Conservation (phyloP, 1,284 basidiomycete genomes). For the Vanrija pseudolonga region DNA sequence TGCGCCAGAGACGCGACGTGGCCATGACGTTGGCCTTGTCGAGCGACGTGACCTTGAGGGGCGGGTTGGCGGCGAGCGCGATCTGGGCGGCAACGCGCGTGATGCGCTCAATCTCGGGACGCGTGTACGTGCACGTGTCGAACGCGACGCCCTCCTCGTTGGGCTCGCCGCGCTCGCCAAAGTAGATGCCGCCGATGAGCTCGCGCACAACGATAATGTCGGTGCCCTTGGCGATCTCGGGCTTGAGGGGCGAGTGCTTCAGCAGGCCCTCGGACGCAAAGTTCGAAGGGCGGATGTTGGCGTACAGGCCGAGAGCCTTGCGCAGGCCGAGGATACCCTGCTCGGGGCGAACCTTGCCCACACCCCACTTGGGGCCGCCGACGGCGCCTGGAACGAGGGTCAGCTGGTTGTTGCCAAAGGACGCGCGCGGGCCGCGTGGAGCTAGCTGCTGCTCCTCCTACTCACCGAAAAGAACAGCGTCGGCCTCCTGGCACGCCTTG, state of each 20-base stretch:
- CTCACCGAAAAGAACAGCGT: constrained; percentile 87
- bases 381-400: background rate
- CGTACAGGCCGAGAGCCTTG: constrained; percentile 90
- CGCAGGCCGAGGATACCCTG: constrained; percentile 81
- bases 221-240: constrained; percentile 77
- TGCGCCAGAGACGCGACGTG: constrained; percentile 90
- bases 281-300: constrained; percentile 95
- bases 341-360: constrained; percentile 91
- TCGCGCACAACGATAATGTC: constrained; percentile 94
- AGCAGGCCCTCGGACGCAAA: constrained; percentile 90
- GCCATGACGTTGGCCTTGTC: constrained; percentile 99
- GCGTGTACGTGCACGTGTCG: constrained; percentile 91
- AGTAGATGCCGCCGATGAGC: constrained; percentile 85
- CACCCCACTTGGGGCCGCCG: constrained; percentile 83
- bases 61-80: constrained; percentile 76
- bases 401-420: background rate
- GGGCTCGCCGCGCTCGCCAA: constrained; percentile 87
- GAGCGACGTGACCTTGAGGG: constrained; percentile 84
- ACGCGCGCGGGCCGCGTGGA: background rate
- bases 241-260: constrained; percentile 86
- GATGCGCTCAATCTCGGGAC: constrained; percentile 87
- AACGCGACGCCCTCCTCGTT: constrained; percentile 65
- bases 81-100: constrained; percentile 93
- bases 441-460: constrained; percentile 2
- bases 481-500: constrained; percentile 78